Evolutionary conservation across 495 filamentous ascomycete species (phyloP).

Genomic region (Aspergillus bertholletiae): DNA sequence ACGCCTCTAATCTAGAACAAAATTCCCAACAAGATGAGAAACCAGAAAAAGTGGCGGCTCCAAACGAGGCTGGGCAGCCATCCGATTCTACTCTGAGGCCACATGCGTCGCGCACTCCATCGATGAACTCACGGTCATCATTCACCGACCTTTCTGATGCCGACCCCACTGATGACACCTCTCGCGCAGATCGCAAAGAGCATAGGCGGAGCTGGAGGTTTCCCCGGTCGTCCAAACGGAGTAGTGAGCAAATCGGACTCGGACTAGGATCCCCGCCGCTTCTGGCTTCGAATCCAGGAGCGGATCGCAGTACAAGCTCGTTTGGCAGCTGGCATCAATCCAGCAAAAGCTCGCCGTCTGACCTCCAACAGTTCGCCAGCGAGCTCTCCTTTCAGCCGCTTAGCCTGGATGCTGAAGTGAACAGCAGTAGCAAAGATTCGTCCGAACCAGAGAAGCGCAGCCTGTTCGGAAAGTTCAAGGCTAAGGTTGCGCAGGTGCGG

Average conservation of each 20-base stretch:
- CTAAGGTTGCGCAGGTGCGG: slow-evolving; percentile 75
- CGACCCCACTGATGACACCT: slow-evolving; percentile 62
- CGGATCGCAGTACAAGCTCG: slow-evolving; percentile 66
- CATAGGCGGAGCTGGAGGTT: slow-evolving; percentile 66
- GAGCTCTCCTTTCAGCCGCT: slow-evolving; percentile 40
- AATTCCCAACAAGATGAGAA: slow-evolving; percentile 17
- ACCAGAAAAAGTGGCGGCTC: slow-evolving; percentile 13
- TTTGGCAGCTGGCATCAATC: slow-evolving; percentile 54
- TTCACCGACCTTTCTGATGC: slow-evolving; percentile 73
- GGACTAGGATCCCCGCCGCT: slow-evolving; percentile 46
- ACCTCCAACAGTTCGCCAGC: slow-evolving; percentile 26
- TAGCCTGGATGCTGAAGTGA: slow-evolving; percentile 35
- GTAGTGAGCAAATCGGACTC: slow-evolving; percentile 49
- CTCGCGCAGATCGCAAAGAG: slow-evolving; percentile 61
- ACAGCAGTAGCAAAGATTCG: slow-evolving; percentile 28
- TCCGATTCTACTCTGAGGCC: slow-evolving; percentile 55
- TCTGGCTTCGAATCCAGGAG: slow-evolving; percentile 58
- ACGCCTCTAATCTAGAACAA: slow-evolving; percentile 21
- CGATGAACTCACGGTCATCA: slow-evolving; percentile 67
- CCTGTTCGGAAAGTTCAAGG: slow-evolving; percentile 79
- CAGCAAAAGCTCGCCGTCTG: slow-evolving; percentile 26
- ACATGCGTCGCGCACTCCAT: slow-evolving; percentile 63
- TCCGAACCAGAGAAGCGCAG: slow-evolving; percentile 60
- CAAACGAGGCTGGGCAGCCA: slow-evolving; percentile 14
- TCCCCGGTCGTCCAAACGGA: slow-evolving; percentile 51